phyloP scores from a whole-genome alignment of 495 filamentous ascomycete species.

The Aspergillus wentii region DNA sequence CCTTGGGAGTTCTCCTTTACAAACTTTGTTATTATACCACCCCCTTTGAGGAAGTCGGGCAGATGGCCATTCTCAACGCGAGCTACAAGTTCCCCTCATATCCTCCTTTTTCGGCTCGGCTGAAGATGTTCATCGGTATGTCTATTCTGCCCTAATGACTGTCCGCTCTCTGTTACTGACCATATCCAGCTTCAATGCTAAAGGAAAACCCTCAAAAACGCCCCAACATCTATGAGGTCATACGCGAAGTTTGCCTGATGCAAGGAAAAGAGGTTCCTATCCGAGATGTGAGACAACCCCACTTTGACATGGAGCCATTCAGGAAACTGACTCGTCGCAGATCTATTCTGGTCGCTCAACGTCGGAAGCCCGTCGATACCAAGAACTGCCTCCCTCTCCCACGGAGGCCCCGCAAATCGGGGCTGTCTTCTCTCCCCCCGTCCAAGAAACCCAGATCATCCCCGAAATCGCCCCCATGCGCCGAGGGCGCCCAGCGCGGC shows the following conservation, averaged over 20 bases:
- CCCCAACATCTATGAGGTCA: conserved; percentile 90
- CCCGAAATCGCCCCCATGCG: conserved; percentile 96
- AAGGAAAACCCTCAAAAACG: conserved; percentile 75
- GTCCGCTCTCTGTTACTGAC: conserved; percentile 4
- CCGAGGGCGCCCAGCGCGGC: conserved; percentile 70
- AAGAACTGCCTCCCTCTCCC: conserved; percentile 54
- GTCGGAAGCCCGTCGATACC: conserved; percentile 57
- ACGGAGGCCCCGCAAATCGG: conserved; percentile 59
- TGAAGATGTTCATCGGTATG: conserved; percentile 87
- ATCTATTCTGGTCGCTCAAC: conserved; percentile 74
- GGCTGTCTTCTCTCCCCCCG: conserved; percentile 60
- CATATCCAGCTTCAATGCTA: conserved; percentile 75
- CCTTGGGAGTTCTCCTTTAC: conserved; percentile 89
- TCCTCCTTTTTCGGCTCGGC: conserved; percentile 80
- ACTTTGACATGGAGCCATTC: conserved; percentile 5
- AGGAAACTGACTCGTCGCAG: conserved; percentile 35
- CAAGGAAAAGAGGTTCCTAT: conserved; percentile 85
- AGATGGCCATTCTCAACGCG: conserved; percentile 97
- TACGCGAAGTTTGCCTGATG: conserved; percentile 82
- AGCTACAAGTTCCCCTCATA: conserved; percentile 89
- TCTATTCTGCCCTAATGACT: conserved; percentile 17
- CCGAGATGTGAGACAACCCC: conserved; percentile 67
- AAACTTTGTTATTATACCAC: conserved; percentile 99
- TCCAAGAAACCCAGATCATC: conserved; percentile 63
- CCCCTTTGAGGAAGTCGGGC: conserved; percentile 94